Evolutionary conservation across 140 eudicot species (phyloP).

Genomic region (Erigeron philadelphicus): DNA sequence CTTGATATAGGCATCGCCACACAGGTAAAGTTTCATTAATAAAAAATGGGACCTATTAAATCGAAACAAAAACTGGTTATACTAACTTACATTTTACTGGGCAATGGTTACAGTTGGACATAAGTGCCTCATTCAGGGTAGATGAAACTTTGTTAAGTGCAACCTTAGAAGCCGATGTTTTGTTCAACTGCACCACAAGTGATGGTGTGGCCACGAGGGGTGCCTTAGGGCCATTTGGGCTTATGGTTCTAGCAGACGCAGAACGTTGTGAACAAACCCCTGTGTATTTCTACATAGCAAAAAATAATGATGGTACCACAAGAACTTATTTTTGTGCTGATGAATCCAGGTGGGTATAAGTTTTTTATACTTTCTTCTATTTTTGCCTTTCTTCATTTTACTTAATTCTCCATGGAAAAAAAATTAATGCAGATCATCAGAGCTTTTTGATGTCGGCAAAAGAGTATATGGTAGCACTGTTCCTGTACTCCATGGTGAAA

Average conservation of each 20-base stretch:
- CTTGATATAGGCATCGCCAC: conserved; percentile 31
- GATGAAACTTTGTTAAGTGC: conserved; percentile 3
- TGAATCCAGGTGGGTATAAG: conserved; percentile 26
- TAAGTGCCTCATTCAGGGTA: conserved; percentile 21
- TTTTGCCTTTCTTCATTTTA: background rate
- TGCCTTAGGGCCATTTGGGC: conserved; percentile 29
- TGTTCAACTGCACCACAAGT: conserved; percentile 29
- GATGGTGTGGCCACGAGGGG: conserved; percentile 26
- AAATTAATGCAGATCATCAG: conserved; percentile 27
- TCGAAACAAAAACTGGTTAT: background rate
- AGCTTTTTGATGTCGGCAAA: conserved; percentile 25
- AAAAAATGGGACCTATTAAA: background rate
- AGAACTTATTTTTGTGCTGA: conserved; percentile 31
- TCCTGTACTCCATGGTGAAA: conserved; percentile 44
- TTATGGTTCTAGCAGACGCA: conserved; percentile 31
- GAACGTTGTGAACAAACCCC: conserved; percentile 25
- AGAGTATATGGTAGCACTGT: conserved; percentile 36
- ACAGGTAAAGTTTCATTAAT: conserved; percentile 26
- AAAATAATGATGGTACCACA: conserved; percentile 20
- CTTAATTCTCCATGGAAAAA: background rate
- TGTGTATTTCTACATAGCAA: conserved; percentile 26
- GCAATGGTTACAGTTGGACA: conserved; percentile 24
- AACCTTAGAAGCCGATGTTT: conserved; percentile 20
- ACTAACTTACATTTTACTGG: background rate
- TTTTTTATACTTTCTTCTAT: background rate